Evolutionary conservation across 1,139 yeast genomes (phyloP).

Genomic region (Yamadazyma pseudoaaseri): DNA sequence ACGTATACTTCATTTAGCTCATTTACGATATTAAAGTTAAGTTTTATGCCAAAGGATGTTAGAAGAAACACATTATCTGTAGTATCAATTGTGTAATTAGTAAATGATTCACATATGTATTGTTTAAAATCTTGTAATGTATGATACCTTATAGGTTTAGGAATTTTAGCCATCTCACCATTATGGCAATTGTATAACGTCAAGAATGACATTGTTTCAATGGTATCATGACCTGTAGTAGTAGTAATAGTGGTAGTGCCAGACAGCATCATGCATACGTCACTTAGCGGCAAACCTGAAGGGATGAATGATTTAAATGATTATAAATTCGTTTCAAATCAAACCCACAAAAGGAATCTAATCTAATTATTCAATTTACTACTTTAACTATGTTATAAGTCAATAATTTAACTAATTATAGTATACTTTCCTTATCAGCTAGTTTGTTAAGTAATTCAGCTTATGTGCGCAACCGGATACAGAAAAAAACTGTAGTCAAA

Average conservation of each 20-base stretch:
- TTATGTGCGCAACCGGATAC: background rate
- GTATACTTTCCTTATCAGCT: background rate
- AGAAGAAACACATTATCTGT: conserved; percentile 56
- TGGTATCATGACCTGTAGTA: conserved; percentile 5
- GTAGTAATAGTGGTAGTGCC: conserved; percentile 3
- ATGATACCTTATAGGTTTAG: conserved; percentile 46
- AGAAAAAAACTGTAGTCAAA: conserved; percentile 1
- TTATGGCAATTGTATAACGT: conserved; percentile 41
- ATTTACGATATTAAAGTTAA: conserved; percentile 51
- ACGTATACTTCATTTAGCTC: conserved; percentile 53
- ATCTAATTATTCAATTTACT: no score
- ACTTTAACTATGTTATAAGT: no score
- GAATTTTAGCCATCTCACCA: conserved; percentile 33
- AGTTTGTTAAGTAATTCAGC: background rate
- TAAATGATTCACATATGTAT: conserved; percentile 31
- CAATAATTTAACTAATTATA: no score
- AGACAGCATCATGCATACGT: conserved; percentile 6
- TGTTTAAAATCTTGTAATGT: conserved; percentile 44
- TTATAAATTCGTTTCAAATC: no score
- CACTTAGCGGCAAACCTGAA: background rate
- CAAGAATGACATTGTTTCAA: conserved; percentile 24
- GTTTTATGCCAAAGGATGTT: conserved; percentile 62
- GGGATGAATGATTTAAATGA: no score
- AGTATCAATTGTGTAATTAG: conserved; percentile 29
- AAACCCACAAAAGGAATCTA: no score